phyloP scores from a whole-genome alignment of 805 yeast genomes.

The Candida andamanensis region DNA sequence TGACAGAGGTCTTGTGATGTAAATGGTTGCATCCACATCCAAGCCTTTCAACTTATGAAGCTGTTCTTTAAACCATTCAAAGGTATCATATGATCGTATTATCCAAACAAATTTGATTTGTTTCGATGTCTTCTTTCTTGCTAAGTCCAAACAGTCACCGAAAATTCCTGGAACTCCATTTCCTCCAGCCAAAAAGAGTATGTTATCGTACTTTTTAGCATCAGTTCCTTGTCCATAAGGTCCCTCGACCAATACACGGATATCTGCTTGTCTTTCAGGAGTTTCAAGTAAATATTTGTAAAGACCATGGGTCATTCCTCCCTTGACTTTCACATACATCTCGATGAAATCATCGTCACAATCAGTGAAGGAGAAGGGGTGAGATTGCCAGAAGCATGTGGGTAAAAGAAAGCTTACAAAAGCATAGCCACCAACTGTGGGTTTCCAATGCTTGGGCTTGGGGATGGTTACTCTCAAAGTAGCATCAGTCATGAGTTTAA shows the following conservation, averaged over 20 bases:
- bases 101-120: constrained; percentile 56
- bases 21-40: constrained; percentile 25
- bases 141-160: constrained; percentile 28
- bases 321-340: constrained; percentile 38
- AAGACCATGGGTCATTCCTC: constrained; percentile 43
- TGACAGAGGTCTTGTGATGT: constrained; percentile 24
- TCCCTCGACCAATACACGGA: constrained; percentile 40
- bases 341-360: constrained; percentile 15
- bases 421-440: constrained; percentile 35
- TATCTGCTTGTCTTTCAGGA: constrained; percentile 16
- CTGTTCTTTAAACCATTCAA: constrained; percentile 50
- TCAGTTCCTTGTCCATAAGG: constrained; percentile 59
- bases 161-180: constrained; percentile 63
- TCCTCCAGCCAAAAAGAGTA: constrained; percentile 67
- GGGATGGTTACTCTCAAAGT: constrained; percentile 29
- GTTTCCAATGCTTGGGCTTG: constrained; percentile 28
- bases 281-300: constrained; percentile 15
- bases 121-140: constrained; percentile 9
- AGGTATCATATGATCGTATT: constrained; percentile 48
- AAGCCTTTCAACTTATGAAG: constrained; percentile 20
- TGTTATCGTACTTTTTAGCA: constrained; percentile 44
- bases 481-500: constrained; percentile 28
- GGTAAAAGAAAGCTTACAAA: constrained; percentile 29
- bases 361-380: constrained; percentile 33
- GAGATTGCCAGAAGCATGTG: constrained; percentile 37